Evolutionary conservation across 2,329 filamentous ascomycete genomes (phyloP).

Genomic region (Coleophoma eucalyptorum): DNA sequence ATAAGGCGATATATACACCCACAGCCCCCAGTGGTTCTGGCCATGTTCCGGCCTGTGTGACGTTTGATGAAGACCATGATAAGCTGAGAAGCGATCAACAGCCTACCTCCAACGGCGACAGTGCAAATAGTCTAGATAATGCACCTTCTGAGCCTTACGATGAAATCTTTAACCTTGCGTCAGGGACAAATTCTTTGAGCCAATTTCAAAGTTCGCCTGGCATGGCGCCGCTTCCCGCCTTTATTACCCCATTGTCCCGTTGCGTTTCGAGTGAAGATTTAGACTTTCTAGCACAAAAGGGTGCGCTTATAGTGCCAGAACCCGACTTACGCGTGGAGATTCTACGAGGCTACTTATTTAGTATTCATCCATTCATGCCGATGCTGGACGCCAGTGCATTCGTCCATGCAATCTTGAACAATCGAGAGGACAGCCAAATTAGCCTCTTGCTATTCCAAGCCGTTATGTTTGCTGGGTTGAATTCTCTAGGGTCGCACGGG

Average conservation of each 20-base stretch:
- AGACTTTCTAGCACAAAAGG: constrained; percentile 75
- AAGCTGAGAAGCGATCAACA: no score
- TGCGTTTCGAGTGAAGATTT: constrained; percentile 77
- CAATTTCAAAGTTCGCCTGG: no score
- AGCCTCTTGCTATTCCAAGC: constrained; percentile 87
- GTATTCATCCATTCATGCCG: constrained; percentile 88
- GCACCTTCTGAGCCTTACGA: neutral
- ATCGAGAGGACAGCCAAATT: constrained; percentile 67
- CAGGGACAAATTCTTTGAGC: neutral
- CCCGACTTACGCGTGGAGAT: constrained; percentile 70
- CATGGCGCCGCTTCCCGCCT: constrained; percentile 47
- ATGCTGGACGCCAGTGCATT: constrained; percentile 65
- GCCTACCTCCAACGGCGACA: no score
- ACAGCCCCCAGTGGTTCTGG: no score
- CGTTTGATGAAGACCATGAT: no score
- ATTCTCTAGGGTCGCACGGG: constrained; percentile 75
- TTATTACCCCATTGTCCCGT: constrained; percentile 72
- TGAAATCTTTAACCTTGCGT: neutral
- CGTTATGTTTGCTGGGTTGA: constrained; percentile 85
- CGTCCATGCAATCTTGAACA: constrained; percentile 25
- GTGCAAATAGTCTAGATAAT: no score
- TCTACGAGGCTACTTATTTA: constrained; percentile 77
- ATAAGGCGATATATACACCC: no score
- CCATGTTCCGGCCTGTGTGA: no score
- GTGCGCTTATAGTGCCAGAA: constrained; percentile 71